A percentile compares a stretch with the other conserved stretches of the same genome.
phyloP scores from a whole-genome alignment of 2,329 filamentous ascomycete species.

The Periglandula ipomoeae region DNA sequence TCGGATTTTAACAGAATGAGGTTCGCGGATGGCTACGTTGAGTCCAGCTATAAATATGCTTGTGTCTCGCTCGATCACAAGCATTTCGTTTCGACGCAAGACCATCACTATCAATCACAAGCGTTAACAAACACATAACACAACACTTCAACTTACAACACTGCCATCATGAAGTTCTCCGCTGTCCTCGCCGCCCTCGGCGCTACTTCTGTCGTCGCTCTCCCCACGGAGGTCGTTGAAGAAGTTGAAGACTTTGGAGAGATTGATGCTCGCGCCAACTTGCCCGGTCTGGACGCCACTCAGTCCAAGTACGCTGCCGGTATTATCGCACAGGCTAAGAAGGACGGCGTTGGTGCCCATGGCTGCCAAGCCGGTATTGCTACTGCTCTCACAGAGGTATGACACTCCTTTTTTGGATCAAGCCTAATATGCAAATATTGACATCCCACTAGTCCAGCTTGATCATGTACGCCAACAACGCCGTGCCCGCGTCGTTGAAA shows the following conservation, averaged over 20 bases:
- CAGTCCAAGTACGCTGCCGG: constrained; percentile 12
- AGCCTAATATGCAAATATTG: not conserved
- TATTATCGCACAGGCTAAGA: constrained; percentile 14
- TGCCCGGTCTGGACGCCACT: constrained; percentile 12
- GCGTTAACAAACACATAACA: no score
- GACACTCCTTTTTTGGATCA: not conserved
- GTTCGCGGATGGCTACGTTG: no score
- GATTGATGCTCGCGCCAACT: constrained; percentile 6
- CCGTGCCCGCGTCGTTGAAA: constrained; percentile 12
- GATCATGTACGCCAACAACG: constrained; percentile 13
- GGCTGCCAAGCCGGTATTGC: constrained; percentile 14
- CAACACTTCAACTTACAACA: no score
- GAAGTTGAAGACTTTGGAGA: no score
- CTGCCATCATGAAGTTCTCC: constrained; percentile 11
- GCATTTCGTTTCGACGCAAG: no score
- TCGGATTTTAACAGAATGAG: no score
- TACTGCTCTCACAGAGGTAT: constrained; percentile 15
- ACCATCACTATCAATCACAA: no score
- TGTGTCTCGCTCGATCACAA: no score
- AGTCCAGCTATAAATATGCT: no score
- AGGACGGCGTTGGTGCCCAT: constrained; percentile 11
- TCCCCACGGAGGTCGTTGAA: not conserved
- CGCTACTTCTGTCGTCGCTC: not conserved
- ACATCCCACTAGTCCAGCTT: constrained; percentile 12
- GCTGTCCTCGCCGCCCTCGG: not conserved